phyloP scores from a whole-genome alignment of 768 basidiomycete species.

The Epithele typhae region DNA sequence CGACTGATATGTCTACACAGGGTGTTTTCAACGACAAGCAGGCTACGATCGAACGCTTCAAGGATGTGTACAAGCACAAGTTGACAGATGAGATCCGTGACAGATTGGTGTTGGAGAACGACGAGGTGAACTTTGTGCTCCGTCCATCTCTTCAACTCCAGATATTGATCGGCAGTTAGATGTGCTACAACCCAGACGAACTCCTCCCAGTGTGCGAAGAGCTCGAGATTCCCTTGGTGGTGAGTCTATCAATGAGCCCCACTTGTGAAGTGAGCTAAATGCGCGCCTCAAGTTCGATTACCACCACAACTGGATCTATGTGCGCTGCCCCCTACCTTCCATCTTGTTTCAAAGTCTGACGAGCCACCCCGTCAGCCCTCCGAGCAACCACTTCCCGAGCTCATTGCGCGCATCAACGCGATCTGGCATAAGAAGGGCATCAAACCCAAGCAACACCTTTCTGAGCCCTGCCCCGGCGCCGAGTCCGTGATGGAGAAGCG shows the following conservation, averaged over 20 bases:
- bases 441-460: constrained; percentile 87
- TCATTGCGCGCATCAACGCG: constrained; percentile 71
- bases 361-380: constrained; percentile 35
- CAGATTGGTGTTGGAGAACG: constrained; percentile 88
- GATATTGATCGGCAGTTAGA: constrained; percentile 23
- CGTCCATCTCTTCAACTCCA: not conserved
- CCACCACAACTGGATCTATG: constrained; percentile 72
- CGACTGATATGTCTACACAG: constrained; percentile 23
- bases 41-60: constrained; percentile 67
- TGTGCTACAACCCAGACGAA: constrained; percentile 90
- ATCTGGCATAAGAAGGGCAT: constrained; percentile 79
- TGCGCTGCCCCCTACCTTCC: constrained; percentile 12
- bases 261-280: too few species aligned
- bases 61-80: constrained; percentile 55
- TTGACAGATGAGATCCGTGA: constrained; percentile 61
- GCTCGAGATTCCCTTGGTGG: constrained; percentile 50
- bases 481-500: constrained; percentile 78
- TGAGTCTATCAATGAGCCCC: constrained; percentile 20
- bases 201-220: constrained; percentile 84
- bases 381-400: constrained; percentile 39
- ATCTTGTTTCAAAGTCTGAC: not conserved
- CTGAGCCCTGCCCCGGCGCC: constrained; percentile 84
- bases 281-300: constrained; percentile 49
- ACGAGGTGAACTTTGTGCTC: constrained; percentile 56
- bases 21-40: constrained; percentile 81